Conservation (phyloP, 305 asterid species). For the Nicotiana rustica region DNA sequence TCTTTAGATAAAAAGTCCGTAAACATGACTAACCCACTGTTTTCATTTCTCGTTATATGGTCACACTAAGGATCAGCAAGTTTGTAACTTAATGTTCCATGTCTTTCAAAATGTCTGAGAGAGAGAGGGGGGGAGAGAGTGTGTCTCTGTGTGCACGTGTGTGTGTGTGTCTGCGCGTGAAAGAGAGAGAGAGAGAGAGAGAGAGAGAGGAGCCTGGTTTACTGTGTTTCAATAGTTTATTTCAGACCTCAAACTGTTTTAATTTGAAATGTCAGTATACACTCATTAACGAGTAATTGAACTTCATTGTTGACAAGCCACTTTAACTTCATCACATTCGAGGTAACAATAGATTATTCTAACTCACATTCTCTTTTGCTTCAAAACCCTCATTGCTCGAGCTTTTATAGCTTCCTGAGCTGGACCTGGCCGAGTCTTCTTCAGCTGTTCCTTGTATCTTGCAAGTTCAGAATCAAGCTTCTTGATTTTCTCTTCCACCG, state of each 20-base stretch:
- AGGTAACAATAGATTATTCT: no score
- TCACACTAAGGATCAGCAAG: no score
- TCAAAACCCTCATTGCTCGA: slow-evolving; percentile 86
- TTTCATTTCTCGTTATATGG: no score
- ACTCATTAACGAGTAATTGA: background rate
- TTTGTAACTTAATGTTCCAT: no score
- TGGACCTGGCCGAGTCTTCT: slow-evolving; percentile 82
- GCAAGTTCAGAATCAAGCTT: slow-evolving; percentile 72
- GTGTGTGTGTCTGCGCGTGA: no score
- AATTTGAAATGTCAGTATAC: background rate
- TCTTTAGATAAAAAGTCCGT: no score
- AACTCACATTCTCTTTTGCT: slow-evolving; percentile 56
- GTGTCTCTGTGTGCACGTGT: no score
- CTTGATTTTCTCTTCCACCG: slow-evolving; percentile 73
- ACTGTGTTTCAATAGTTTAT: background rate
- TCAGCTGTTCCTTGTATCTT: slow-evolving; percentile 74
- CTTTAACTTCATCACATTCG: background rate
- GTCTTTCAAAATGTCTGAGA: no score
- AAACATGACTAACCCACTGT: no score
- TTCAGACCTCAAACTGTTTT: background rate
- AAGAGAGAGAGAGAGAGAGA: no score
- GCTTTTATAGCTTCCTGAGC: slow-evolving; percentile 88
- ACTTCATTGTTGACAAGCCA: background rate
- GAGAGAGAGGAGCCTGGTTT: no score
- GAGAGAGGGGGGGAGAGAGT: no score